phyloP scores from a whole-genome alignment of 345 rosid species.

The Dipteronia dyeriana region DNA sequence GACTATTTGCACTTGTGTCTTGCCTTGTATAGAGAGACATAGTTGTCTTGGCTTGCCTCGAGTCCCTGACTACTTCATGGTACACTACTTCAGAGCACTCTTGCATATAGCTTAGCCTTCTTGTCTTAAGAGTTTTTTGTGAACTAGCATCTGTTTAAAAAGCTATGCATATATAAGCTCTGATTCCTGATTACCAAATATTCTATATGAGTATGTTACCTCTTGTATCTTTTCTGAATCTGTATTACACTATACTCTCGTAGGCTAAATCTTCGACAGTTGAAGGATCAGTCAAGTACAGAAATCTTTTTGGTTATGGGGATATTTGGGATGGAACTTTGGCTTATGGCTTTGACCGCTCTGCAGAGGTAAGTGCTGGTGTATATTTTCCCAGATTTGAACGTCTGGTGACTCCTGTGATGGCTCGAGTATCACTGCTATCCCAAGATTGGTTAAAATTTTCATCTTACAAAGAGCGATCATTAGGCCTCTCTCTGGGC shows the following conservation, averaged over 20 bases:
- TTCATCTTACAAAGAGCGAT: conserved; percentile 80
- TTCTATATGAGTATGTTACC: background rate
- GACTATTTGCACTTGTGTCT: background rate
- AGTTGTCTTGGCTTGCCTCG: background rate
- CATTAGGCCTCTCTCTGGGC: conserved; percentile 84
- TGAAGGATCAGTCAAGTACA: conserved; percentile 81
- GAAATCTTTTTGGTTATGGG: conserved; percentile 85
- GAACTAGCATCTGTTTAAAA: background rate
- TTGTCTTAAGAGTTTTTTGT: background rate
- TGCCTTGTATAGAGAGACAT: background rate
- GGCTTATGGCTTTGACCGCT: conserved; percentile 76
- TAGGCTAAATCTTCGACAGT: conserved; percentile 81
- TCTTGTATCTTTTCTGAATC: conserved; percentile 15
- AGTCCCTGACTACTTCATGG: background rate
- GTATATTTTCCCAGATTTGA: conserved; percentile 72
- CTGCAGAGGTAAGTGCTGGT: conserved; percentile 84
- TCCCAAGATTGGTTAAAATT: conserved; percentile 87
- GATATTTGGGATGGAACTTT: conserved; percentile 91
- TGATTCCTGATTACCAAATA: background rate
- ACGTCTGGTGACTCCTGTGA: conserved; percentile 57
- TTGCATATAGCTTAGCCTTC: background rate
- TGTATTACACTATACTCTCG: conserved; percentile 34
- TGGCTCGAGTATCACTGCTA: conserved; percentile 66
- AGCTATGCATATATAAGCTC: background rate
- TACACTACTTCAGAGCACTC: background rate